Evolutionary conservation across 495 filamentous ascomycete species (phyloP).

Genomic region (Talaromyces nanjingensis): DNA sequence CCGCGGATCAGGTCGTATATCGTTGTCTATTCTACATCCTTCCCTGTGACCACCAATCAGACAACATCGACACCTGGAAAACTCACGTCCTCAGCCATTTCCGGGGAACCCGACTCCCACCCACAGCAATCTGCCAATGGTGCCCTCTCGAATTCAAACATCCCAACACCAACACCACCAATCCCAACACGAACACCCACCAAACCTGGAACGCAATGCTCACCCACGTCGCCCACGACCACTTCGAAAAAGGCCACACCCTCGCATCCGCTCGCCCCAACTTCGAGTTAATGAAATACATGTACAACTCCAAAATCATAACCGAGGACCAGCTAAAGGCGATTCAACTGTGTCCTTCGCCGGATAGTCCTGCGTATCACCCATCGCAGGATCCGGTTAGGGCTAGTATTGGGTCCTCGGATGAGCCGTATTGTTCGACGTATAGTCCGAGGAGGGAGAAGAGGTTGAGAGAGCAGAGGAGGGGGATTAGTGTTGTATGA

Average conservation of each 20-base stretch:
- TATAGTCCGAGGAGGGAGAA: slow-evolving; percentile 40
- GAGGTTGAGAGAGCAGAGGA: slow-evolving; percentile 31
- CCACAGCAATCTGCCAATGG: slow-evolving; percentile 33
- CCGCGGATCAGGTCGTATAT: background rate
- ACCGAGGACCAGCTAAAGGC: slow-evolving; percentile 40
- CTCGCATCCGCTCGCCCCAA: slow-evolving; percentile 34
- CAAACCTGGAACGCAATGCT: slow-evolving; percentile 35
- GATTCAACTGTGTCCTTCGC: slow-evolving; percentile 35
- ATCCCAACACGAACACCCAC: background rate
- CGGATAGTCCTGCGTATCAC: slow-evolving; percentile 39
- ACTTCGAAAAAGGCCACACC: slow-evolving; percentile 34
- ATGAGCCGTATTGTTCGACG: slow-evolving; percentile 39
- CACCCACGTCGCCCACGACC: slow-evolving; percentile 28
- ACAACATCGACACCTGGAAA: slow-evolving; percentile 28
- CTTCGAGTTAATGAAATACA: slow-evolving; percentile 40
- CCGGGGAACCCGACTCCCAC: slow-evolving; percentile 29
- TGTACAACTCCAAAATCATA: slow-evolving; percentile 35
- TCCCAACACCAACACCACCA: background rate
- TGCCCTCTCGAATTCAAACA: slow-evolving; percentile 28
- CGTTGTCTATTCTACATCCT: slow-evolving; percentile 38
- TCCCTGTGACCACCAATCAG: slow-evolving; percentile 35
- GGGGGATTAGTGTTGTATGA: slow-evolving; percentile 30
- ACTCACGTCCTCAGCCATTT: slow-evolving; percentile 40
- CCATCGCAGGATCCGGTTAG: slow-evolving; percentile 34
- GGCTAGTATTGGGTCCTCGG: slow-evolving; percentile 35